These are phyloP conservation scores for Escovopsis sp. DNA, from an alignment of 2,329 filamentous ascomycete species.

Conservation along the genomic window DNA sequence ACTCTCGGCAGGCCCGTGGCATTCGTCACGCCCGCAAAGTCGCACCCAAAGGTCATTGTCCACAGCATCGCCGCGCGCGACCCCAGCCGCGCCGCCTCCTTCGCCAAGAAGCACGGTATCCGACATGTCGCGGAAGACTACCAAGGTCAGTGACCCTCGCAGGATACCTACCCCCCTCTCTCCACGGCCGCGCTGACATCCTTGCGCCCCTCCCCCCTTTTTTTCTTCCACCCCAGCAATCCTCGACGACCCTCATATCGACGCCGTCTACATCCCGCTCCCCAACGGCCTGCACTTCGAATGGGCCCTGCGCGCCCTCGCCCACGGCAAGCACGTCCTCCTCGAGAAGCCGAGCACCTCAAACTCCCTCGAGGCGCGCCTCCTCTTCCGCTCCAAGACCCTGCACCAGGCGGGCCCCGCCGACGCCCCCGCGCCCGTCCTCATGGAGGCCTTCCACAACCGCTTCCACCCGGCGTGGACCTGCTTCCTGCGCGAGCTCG, in stretches of 20 bases:
- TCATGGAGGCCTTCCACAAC: slow-evolving; percentile 39
- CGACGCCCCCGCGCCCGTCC: slow-evolving; percentile 19
- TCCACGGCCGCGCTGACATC: too few relatives aligned
- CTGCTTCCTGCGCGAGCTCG: slow-evolving; percentile 24
- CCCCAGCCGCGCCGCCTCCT: slow-evolving; percentile 28
- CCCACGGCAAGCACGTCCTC: slow-evolving; percentile 29
- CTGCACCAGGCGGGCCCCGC: slow-evolving; percentile 11
- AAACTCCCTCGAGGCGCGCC: slow-evolving; percentile 15
- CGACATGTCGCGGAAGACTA: slow-evolving; percentile 34
- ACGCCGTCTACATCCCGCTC: slow-evolving; percentile 35
- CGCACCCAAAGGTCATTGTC: slow-evolving; percentile 38
- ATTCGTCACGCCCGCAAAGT: slow-evolving; percentile 33
- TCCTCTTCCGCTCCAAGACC: slow-evolving; percentile 26
- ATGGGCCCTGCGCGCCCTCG: slow-evolving; percentile 31
- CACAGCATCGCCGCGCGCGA: slow-evolving; percentile 38
- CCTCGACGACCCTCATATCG: slow-evolving; percentile 22
- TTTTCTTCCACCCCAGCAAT: slow-evolving; percentile 13
- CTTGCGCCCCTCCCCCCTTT: neutral
- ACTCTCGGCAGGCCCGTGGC: slow-evolving; percentile 19
- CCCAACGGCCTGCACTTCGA: slow-evolving; percentile 27
- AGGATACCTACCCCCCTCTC: slow-evolving; percentile 13
- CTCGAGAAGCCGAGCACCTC: slow-evolving; percentile 3
- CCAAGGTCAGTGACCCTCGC: slow-evolving; percentile 18
- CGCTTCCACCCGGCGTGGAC: slow-evolving; percentile 35
- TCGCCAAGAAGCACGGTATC: slow-evolving; percentile 36